Base-by-base conservation (phyloP, 352 stramenopile genomes). In the Phytophthora foliorum region DNA sequence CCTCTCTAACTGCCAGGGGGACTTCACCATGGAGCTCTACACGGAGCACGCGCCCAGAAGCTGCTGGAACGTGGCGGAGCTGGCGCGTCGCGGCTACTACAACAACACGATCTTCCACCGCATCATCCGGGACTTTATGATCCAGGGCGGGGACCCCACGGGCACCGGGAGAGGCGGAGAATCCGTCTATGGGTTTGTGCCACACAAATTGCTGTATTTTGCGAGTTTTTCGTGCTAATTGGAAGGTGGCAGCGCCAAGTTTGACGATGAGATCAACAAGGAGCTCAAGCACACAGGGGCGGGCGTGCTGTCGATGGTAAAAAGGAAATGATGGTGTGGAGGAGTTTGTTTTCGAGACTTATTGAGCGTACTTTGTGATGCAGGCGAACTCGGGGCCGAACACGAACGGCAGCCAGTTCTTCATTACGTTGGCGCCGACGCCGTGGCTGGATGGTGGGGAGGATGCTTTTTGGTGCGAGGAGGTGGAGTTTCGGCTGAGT, bases 61-160 rank as follows among this genome's bases (percentile, higher is more conserved):
- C 25, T 98, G 96, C 80, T 91, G 95, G 78, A 99, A 99, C 80
- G 88, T 99, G 39, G 78, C 81, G 7, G 90, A 98, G 69, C 83
- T 99, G 50, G 90, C 94, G 51, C 82, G 94, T 24, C 87, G 88
- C 25, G 96, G 95, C 17, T 98, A 98, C 80, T 99, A 99, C 79
- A 95, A 98, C 82, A 97, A 96, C 61, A 97, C 92, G 14, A 95
- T 98, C 57, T 99, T 99, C 74, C 96, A 99, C 74, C 86, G 96
- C 64, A 91, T 99, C 64, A 99, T 99, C 73, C 96, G 89, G 73
- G 90, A 98, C 65, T 99, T 99, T 75, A 98, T 99, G 94, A 97
- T 99, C 57, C 96, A 99, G 65, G 96, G 94, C 11, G 96, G 96
- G 50, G 96, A 99, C 67, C 96, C 96, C 0, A 98, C 95, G 17